phyloP scores from a whole-genome alignment of 2,329 filamentous ascomycete species.

The Pseudocercospora eumusae region DNA sequence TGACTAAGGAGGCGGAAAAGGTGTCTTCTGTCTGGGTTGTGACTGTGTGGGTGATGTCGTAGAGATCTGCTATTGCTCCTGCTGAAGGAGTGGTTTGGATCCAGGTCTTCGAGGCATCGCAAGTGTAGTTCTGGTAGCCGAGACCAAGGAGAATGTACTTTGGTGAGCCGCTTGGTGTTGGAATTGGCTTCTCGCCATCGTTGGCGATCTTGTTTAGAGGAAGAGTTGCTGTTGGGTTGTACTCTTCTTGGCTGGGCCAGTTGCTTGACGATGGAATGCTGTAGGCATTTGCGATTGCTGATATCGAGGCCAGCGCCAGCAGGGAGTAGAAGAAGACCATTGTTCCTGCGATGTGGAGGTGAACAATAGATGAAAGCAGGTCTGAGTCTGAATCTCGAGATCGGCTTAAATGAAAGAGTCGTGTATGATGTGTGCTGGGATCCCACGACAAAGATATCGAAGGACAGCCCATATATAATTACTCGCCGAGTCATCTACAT shows the following conservation, averaged over 20 bases:
- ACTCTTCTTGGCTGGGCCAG: not conserved
- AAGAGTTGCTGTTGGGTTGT: constrained; percentile 14
- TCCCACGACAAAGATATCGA: not conserved
- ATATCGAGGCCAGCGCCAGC: constrained; percentile 19
- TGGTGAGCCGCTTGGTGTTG: constrained; percentile 25
- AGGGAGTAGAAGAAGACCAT: constrained; percentile 16
- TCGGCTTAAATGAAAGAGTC: not conserved
- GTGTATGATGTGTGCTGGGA: not conserved
- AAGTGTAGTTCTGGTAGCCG: constrained; percentile 71
- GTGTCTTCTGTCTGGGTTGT: constrained; percentile 26
- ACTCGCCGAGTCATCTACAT: not conserved
- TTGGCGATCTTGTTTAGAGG: constrained; percentile 26
- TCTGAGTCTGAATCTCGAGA: constrained; percentile 1
- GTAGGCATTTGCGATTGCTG: constrained; percentile 17
- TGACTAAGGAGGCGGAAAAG: constrained; percentile 20
- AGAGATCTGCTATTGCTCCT: constrained; percentile 53
- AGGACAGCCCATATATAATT: not conserved
- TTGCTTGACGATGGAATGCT: not conserved
- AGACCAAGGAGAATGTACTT: constrained; percentile 60
- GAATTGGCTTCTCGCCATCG: constrained; percentile 24
- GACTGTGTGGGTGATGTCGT: constrained; percentile 45
- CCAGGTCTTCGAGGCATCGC: constrained; percentile 41
- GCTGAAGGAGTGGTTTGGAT: constrained; percentile 39
- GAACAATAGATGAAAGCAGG: not conserved
- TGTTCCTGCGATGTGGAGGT: not conserved